Conservation (phyloP, 257 asterid genomes). For the Primulina eburnea region DNA sequence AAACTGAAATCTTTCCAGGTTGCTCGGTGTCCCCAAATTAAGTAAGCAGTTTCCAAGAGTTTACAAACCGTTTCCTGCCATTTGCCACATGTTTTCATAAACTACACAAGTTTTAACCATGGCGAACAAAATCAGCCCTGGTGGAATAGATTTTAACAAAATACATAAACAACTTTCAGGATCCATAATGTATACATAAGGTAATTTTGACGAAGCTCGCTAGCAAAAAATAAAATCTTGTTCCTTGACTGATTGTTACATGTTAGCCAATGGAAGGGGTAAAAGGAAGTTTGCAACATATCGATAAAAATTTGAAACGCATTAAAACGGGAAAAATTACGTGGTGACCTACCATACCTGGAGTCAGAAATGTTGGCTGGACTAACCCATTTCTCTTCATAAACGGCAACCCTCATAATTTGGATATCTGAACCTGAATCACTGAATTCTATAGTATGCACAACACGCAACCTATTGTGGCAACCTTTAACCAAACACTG, state of each 20-base stretch:
- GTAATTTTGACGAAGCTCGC: neutral
- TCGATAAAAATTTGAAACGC: conserved; percentile 13
- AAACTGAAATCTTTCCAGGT: neutral
- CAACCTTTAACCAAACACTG: conserved; percentile 98
- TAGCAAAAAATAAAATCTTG: neutral
- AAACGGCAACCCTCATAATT: conserved; percentile 89
- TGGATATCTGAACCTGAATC: conserved; percentile 91
- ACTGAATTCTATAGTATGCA: conserved; percentile 84
- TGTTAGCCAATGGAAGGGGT: too few species aligned
- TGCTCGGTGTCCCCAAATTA: neutral
- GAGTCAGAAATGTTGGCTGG: conserved; percentile 72
- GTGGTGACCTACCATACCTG: conserved; percentile 42
- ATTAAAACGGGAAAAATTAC: neutral
- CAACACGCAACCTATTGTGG: conserved; percentile 91
- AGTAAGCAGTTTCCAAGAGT: neutral
- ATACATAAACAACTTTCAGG: neutral
- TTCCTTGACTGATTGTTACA: neutral
- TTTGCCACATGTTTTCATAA: too few species aligned
- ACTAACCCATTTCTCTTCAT: conserved; percentile 94
- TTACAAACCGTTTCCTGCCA: neutral
- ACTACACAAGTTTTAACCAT: neutral
- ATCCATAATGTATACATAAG: neutral
- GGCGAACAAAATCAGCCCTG: neutral
- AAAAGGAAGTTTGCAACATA: conserved; percentile 1
- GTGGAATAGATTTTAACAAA: neutral